These are phyloP conservation scores for Ampelomyces quisqualis DNA, from an alignment of 2,329 filamentous ascomycete genomes.

Conservation along the genomic window DNA sequence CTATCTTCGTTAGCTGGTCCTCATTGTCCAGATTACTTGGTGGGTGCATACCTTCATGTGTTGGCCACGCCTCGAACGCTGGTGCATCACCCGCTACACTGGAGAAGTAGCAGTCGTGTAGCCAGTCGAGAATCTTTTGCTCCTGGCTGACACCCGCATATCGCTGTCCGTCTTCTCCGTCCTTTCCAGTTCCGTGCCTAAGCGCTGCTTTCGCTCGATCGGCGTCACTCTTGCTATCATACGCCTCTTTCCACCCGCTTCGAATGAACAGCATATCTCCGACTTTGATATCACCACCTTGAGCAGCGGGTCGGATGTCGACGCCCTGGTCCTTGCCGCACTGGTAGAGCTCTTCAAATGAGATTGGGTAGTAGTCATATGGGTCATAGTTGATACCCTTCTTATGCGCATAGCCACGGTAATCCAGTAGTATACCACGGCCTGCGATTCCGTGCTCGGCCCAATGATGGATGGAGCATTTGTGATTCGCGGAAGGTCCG, in stretches of 20 bases:
- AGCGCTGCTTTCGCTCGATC: constrained; percentile 41
- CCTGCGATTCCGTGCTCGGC: constrained; percentile 49
- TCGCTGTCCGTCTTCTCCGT: constrained; percentile 42
- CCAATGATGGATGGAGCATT: constrained; percentile 51
- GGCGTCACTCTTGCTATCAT: constrained; percentile 49
- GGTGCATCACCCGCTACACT: constrained; percentile 65
- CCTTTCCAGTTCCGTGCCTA: constrained; percentile 48
- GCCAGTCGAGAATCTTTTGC: constrained; percentile 61
- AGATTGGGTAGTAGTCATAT: constrained; percentile 46
- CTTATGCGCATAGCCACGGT: constrained; percentile 45
- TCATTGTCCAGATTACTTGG: not conserved
- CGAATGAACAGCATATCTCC: constrained; percentile 69
- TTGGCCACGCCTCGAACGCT: constrained; percentile 65
- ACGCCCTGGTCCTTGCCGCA: constrained; percentile 62
- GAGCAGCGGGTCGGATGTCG: constrained; percentile 58
- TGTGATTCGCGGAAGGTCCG: constrained; percentile 45
- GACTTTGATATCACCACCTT: constrained; percentile 57
- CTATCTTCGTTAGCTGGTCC: constrained; percentile 16
- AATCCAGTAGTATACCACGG: constrained; percentile 49
- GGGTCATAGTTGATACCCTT: constrained; percentile 48
- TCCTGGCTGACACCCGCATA: constrained; percentile 57
- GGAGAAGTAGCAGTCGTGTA: constrained; percentile 69
- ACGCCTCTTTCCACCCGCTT: constrained; percentile 62
- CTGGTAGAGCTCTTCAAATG: constrained; percentile 53
- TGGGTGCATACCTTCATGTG: constrained; percentile 41